Conservation (phyloP, 306 rosid genomes). For the Phaseolus lunatus region DNA sequence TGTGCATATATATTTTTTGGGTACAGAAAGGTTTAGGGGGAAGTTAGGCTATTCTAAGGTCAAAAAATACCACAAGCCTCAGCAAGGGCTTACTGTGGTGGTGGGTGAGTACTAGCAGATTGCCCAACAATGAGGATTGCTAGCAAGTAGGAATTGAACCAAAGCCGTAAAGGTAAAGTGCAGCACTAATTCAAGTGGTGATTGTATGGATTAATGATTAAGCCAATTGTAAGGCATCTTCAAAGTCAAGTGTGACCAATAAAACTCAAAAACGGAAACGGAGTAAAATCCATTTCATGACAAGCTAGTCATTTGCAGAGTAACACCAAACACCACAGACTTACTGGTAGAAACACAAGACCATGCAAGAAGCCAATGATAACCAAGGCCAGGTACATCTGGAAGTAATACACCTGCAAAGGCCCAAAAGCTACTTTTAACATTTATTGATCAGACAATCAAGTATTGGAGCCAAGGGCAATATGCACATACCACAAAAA, state of each 20-base stretch:
- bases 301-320: constrained; percentile 25
- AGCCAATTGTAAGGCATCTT: background rate
- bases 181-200: constrained; percentile 1
- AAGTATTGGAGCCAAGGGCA: constrained; percentile 35
- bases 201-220: constrained; percentile 19
- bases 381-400: constrained; percentile 96
- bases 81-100: background rate
- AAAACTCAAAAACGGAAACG: constrained; percentile 32
- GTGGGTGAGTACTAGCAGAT: constrained; percentile 4
- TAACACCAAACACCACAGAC: constrained; percentile 46
- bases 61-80: constrained; percentile 30
- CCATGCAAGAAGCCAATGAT: constrained; percentile 96
- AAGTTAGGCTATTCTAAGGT: constrained; percentile 3
- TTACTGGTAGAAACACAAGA: constrained; percentile 92
- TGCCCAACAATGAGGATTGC: constrained; percentile 9
- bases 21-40: constrained; percentile 7
- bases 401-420: constrained; percentile 94
- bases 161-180: background rate
- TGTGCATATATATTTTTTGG: background rate
- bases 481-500: constrained; percentile 82
- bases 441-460: constrained; percentile 25
- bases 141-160: background rate
- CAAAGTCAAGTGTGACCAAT: constrained; percentile 13
- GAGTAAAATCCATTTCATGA: background rate
- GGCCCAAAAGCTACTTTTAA: constrained; percentile 40